Evolutionary conservation across 495 filamentous ascomycete genomes (phyloP).

Genomic region (Cladorrhinum samala): DNA sequence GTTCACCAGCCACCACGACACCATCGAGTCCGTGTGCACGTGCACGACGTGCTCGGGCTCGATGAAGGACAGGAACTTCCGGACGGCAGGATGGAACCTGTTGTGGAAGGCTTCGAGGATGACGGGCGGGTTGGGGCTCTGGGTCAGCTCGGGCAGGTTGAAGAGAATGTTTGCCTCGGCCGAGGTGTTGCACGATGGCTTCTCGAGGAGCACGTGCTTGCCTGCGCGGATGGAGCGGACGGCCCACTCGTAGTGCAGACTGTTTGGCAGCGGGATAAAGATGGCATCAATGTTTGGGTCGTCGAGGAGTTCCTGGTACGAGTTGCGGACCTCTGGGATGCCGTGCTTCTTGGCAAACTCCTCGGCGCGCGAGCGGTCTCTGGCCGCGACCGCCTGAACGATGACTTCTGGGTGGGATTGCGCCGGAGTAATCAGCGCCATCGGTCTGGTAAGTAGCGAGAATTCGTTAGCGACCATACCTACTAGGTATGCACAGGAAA

Average conservation of each 20-base stretch:
- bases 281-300: constrained; percentile 47
- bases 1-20: constrained; percentile 23
- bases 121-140: constrained; percentile 25
- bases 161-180: constrained; percentile 43
- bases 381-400: constrained; percentile 52
- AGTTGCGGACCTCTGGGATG: constrained; percentile 48
- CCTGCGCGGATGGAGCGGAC: constrained; percentile 42
- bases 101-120: constrained; percentile 57
- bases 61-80: constrained; percentile 40
- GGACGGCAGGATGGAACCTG: constrained; percentile 52
- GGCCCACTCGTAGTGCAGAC: constrained; percentile 51
- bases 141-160: constrained; percentile 27
- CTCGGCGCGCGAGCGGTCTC: constrained; percentile 47
- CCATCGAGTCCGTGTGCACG: constrained; percentile 23
- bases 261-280: constrained; percentile 48
- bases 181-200: constrained; percentile 47
- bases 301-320: constrained; percentile 49
- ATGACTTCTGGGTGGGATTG: constrained; percentile 54
- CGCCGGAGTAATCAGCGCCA: constrained; percentile 50
- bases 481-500: neutral
- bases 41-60: constrained; percentile 34
- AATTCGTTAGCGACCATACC: no score
- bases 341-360: constrained; percentile 51
- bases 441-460: constrained; percentile 32
- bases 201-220: constrained; percentile 57